Conservation (phyloP, 345 rosid genomes). For the Excoecaria cochinchinensis region DNA sequence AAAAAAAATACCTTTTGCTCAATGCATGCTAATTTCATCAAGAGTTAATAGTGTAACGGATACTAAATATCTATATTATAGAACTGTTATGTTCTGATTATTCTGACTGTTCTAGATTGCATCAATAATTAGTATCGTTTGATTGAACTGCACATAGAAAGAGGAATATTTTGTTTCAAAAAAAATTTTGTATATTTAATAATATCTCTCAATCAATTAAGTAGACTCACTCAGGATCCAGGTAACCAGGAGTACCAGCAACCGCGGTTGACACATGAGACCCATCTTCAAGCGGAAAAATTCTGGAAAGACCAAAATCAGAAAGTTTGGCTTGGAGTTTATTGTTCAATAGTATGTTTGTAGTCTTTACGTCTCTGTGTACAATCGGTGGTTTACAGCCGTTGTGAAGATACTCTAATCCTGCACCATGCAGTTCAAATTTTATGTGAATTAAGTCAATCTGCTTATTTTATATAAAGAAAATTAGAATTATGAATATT, state of each 20-base stretch:
- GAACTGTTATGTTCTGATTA: too few species aligned
- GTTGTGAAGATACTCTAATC: constrained; percentile 33
- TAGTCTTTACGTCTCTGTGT: constrained; percentile 34
- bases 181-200: too few species aligned
- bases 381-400: constrained; percentile 36
- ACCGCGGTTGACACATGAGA: constrained; percentile 31
- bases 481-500: neutral
- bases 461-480: neutral
- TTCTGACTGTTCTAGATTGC: too few species aligned
- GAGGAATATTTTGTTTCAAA: too few species aligned
- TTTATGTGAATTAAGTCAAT: neutral
- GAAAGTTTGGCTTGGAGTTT: constrained; percentile 29
- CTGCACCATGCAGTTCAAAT: constrained; percentile 8
- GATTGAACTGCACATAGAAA: too few species aligned
- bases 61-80: too few species aligned
- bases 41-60: too few species aligned
- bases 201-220: too few species aligned
- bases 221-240: constrained; percentile 48
- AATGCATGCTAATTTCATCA: too few species aligned
- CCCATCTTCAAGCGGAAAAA: constrained; percentile 31
- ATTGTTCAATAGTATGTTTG: constrained; percentile 29
- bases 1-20: too few species aligned
- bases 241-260: constrained; percentile 30
- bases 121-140: too few species aligned
- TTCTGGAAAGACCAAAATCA: constrained; percentile 34